Evolutionary conservation across 1,284 basidiomycete species (phyloP).

Genomic region (Sutorius eximius): DNA sequence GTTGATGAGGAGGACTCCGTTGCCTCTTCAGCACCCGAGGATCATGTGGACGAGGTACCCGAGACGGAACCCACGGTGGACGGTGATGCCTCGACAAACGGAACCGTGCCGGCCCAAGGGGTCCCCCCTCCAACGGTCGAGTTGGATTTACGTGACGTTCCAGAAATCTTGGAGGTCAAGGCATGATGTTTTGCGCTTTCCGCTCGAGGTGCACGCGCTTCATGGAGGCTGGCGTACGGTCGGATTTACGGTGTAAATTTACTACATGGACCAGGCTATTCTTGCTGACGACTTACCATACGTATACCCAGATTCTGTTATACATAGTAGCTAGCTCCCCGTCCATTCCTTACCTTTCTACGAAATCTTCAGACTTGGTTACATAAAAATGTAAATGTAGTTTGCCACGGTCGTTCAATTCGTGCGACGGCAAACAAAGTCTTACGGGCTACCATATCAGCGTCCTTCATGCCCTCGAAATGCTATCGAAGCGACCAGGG

Average conservation of each 20-base stretch:
- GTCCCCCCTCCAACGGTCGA: slow-evolving; percentile 1
- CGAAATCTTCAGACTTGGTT: not conserved
- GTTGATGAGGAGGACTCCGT: slow-evolving; percentile 22
- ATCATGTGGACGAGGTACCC: slow-evolving; percentile 11
- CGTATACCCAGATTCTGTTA: slow-evolving; percentile 26
- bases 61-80: slow-evolving; percentile 1
- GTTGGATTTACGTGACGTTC: slow-evolving; percentile 9
- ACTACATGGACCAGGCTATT: slow-evolving; percentile 6
- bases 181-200: slow-evolving; percentile 13
- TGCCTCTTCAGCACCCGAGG: slow-evolving; percentile 20
- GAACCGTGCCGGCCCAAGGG: slow-evolving; percentile 3
- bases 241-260: slow-evolving; percentile 10
- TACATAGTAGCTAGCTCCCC: slow-evolving; percentile 10
- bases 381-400: not conserved
- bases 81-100: slow-evolving; percentile 1
- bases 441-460: not conserved
- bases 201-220: not conserved
- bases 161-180: slow-evolving; percentile 18
- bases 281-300: slow-evolving; percentile 17
- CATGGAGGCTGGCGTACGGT: not conserved
- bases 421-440: not conserved
- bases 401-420: not conserved
- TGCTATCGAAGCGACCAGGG: slow-evolving; percentile 18
- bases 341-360: slow-evolving; percentile 8
- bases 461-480: not conserved